Evolutionary conservation across 2,329 filamentous ascomycete species (phyloP).

Genomic region (Nigrospora osmanthi): DNA sequence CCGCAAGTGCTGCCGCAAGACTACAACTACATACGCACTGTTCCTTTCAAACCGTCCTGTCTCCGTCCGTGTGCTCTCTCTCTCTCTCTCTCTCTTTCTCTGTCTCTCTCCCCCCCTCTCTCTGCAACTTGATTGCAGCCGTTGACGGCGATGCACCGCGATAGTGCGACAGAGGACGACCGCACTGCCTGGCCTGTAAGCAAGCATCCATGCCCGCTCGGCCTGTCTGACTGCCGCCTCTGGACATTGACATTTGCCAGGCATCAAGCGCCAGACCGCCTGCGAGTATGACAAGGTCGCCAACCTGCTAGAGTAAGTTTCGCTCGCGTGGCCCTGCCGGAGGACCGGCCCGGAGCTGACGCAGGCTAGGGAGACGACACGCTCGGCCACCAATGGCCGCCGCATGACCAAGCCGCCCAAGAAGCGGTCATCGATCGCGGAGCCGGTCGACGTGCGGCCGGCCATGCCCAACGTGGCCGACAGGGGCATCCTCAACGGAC

Average conservation of each 20-base stretch:
- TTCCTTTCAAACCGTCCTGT: too few species aligned
- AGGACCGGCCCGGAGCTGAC: too few species aligned
- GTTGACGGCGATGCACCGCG: too few species aligned
- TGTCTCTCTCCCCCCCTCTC: too few species aligned
- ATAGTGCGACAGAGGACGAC: conserved; percentile 68
- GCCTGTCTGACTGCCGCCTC: background rate
- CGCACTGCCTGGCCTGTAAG: conserved; percentile 59
- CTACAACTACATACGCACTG: too few species aligned
- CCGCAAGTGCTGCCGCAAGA: too few species aligned
- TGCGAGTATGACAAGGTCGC: conserved; percentile 72
- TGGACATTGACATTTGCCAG: conserved; percentile 26
- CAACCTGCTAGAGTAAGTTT: conserved; percentile 63
- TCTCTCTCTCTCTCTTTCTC: too few species aligned
- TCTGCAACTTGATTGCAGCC: too few species aligned
- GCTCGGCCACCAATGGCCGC: conserved; percentile 67
- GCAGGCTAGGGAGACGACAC: conserved; percentile 44
- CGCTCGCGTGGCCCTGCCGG: background rate
- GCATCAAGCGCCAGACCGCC: conserved; percentile 68
- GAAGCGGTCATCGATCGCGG: conserved; percentile 33
- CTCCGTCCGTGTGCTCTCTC: too few species aligned
- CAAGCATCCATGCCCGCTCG: conserved; percentile 5
- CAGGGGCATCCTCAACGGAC: conserved; percentile 37
- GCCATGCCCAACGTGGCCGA: conserved; percentile 49
- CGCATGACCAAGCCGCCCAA: conserved; percentile 85
- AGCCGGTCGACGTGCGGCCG: conserved; percentile 22